Evolutionary conservation across 768 basidiomycete species (phyloP).

Genomic region (Amanita jacksonii): DNA sequence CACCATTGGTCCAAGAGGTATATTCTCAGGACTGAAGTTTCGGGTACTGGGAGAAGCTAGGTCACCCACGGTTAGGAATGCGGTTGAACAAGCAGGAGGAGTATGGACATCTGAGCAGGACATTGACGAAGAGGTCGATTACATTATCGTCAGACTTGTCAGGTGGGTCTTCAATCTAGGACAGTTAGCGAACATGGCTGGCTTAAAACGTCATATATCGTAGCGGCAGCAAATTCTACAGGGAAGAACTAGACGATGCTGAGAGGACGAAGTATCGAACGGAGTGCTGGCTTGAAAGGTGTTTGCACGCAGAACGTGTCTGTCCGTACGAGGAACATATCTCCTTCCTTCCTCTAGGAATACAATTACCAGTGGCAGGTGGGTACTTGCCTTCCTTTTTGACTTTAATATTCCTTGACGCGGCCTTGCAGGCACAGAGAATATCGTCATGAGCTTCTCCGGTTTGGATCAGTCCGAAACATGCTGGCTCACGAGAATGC

Average conservation of each 20-base stretch:
- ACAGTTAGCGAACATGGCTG: background rate
- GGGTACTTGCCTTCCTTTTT: conserved; percentile 12
- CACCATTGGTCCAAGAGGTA: conserved; percentile 12
- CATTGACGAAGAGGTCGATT: conserved; percentile 44
- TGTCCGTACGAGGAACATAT: conserved; percentile 59
- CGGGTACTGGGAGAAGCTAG: conserved; percentile 61
- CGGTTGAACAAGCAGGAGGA: conserved; percentile 55
- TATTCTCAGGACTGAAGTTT: conserved; percentile 52
- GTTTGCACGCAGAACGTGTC: conserved; percentile 67
- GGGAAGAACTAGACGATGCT: conserved; percentile 38
- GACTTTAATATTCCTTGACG: too few relatives aligned
- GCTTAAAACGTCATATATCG: conserved; percentile 7
- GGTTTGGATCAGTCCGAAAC: conserved; percentile 65
- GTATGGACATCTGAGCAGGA: conserved; percentile 32
- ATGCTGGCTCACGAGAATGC: conserved; percentile 55
- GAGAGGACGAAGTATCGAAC: conserved; percentile 60
- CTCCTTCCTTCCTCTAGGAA: conserved; percentile 56
- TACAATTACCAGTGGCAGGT: conserved; percentile 54
- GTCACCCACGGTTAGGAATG: conserved; percentile 41
- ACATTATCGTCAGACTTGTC: conserved; percentile 61
- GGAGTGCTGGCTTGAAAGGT: conserved; percentile 91
- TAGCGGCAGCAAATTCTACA: conserved; percentile 65
- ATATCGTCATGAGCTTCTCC: conserved; percentile 57
- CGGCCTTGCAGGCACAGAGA: conserved; percentile 54
- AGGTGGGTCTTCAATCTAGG: conserved; percentile 36